Conservation (phyloP, 2,329 filamentous ascomycete genomes). For the Rhinocladiella mackenziei region DNA sequence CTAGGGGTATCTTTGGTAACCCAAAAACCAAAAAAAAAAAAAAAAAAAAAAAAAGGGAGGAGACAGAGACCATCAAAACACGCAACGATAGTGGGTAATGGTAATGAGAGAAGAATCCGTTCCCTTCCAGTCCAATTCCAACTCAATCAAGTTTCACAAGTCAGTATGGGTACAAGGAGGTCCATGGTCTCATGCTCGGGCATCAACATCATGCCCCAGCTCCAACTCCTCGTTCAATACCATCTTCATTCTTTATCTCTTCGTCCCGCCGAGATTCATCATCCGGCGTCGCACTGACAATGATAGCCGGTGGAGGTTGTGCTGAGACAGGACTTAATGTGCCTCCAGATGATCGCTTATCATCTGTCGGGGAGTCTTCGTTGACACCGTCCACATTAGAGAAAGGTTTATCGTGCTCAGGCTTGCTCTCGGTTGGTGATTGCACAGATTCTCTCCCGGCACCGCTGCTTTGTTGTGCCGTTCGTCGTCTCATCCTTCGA, state of each 20-base stretch:
- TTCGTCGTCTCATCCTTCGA: conserved; percentile 63
- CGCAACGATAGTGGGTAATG: too few relatives aligned
- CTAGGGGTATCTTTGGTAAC: too few relatives aligned
- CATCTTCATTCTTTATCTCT: conserved; percentile 2
- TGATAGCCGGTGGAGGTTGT: conserved; percentile 27
- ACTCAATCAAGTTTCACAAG: too few relatives aligned
- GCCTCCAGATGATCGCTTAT: conserved; percentile 20
- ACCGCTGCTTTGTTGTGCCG: conserved; percentile 43
- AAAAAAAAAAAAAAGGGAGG: too few relatives aligned
- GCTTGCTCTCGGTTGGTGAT: conserved; percentile 20
- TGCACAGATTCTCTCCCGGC: conserved; percentile 28
- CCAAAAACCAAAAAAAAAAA: too few relatives aligned
- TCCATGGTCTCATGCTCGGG: too few relatives aligned
- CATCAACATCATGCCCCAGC: too few relatives aligned
- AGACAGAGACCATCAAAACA: too few relatives aligned
- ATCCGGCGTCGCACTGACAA: conserved; percentile 29
- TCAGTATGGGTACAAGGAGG: too few relatives aligned
- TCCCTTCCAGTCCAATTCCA: too few relatives aligned
- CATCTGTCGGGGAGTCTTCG: conserved; percentile 15
- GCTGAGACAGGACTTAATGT: conserved; percentile 16
- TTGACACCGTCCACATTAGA: conserved; percentile 11
- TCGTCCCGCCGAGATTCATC: conserved; percentile 12
- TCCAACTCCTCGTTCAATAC: too few relatives aligned
- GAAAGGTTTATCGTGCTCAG: conserved; percentile 7
- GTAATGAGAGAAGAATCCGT: too few relatives aligned